phyloP scores from a whole-genome alignment of 2,329 filamentous ascomycete genomes.

The Trichoderma oligosporum region DNA sequence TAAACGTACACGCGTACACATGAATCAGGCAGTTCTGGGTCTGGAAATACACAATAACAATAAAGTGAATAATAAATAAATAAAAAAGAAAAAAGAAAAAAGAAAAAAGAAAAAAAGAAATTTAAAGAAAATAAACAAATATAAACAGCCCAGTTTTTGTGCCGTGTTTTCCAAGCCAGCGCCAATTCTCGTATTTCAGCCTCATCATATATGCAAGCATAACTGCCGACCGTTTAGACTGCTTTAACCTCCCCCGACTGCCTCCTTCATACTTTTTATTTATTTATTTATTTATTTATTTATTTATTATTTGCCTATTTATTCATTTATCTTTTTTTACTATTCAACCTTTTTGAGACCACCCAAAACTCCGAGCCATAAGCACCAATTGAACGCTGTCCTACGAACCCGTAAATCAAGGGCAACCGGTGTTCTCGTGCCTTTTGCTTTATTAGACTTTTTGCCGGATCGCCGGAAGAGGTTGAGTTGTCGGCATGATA shows the following conservation, averaged over 20 bases:
- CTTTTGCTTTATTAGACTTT: neutral
- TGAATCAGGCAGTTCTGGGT: neutral
- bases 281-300: too few relatives aligned
- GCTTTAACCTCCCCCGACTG: too few relatives aligned
- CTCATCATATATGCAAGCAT: neutral
- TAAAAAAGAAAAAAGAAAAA: neutral
- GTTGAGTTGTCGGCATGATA: neutral
- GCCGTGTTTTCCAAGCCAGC: neutral
- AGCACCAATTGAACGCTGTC: neutral
- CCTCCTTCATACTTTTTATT: too few relatives aligned
- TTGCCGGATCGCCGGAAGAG: neutral
- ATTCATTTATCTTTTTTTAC: too few relatives aligned
- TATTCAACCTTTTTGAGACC: too few relatives aligned
- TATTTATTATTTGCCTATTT: too few relatives aligned
- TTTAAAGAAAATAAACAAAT: neutral
- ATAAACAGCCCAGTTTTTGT: neutral
- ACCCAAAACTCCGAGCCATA: neutral
- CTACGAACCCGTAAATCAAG: neutral
- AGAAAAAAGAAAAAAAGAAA: neutral
- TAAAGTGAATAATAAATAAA: neutral
- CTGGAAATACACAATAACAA: neutral
- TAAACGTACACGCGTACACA: too few relatives aligned
- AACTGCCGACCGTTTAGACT: neutral
- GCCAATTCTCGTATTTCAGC: slow-evolving; percentile 5
- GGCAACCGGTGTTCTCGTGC: too few relatives aligned